Evolutionary conservation across 2,329 filamentous ascomycete genomes (phyloP).

Genomic region (Aspergillus quadrilineatus): DNA sequence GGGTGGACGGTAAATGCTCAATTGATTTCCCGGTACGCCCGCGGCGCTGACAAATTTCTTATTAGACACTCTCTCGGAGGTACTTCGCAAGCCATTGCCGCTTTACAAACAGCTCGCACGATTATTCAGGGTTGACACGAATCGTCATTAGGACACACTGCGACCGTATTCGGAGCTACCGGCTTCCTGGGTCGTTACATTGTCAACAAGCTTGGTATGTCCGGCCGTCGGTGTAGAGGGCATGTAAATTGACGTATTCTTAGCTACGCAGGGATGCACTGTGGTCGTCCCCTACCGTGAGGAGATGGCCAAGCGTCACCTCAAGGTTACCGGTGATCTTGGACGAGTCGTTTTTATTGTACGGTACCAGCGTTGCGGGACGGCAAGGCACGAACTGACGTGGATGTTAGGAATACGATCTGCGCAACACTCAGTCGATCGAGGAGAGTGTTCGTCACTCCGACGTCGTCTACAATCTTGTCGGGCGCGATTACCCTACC

Average conservation of each 20-base stretch:
- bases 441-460: slow-evolving; percentile 96
- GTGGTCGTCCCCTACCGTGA: slow-evolving; percentile 92
- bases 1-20: slow-evolving; percentile 73
- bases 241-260: slow-evolving; percentile 29
- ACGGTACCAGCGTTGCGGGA: slow-evolving; percentile 15
- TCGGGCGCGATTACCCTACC: slow-evolving; percentile 92
- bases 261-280: slow-evolving; percentile 89
- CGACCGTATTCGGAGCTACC: slow-evolving; percentile 95
- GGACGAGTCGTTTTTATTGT: slow-evolving; percentile 86
- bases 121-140: slow-evolving; percentile 25
- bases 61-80: slow-evolving; percentile 80
- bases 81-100: slow-evolving; percentile 43
- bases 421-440: slow-evolving; percentile 90
- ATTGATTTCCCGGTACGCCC: slow-evolving; percentile 14
- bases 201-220: slow-evolving; percentile 83
- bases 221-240: slow-evolving; percentile 25
- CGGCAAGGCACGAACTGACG: slow-evolving; percentile 16
- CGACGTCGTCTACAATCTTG: slow-evolving; percentile 94
- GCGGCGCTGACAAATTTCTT: slow-evolving; percentile 24
- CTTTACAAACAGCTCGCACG: slow-evolving; percentile 20
- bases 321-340: slow-evolving; percentile 94
- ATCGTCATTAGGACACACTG: slow-evolving; percentile 72
- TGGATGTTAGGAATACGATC: slow-evolving; percentile 74
- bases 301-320: slow-evolving; percentile 95
- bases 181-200: slow-evolving; percentile 96